Conservation (phyloP, 306 rosid species). For the Oemleria cerasiformis region DNA sequence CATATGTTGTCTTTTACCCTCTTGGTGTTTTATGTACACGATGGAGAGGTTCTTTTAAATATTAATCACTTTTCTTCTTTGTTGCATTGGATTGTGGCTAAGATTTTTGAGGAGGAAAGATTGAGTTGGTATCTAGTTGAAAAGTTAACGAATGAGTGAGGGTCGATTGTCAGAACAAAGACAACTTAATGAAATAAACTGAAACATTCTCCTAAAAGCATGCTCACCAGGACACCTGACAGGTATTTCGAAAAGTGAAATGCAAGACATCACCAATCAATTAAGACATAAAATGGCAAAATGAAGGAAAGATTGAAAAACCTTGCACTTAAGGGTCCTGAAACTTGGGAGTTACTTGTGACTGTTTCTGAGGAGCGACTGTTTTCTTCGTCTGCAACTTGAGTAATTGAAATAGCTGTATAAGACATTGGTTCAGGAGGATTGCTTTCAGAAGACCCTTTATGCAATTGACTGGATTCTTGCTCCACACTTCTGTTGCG, state of each 20-base stretch:
- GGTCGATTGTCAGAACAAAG: neutral
- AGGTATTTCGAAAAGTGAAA: slow-evolving; percentile 6
- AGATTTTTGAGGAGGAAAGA: neutral
- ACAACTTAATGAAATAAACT: neutral
- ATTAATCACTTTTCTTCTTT: neutral
- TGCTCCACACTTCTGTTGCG: slow-evolving; percentile 42
- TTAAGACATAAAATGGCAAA: slow-evolving; percentile 9
- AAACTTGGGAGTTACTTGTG: slow-evolving; percentile 34
- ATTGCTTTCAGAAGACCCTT: slow-evolving; percentile 49
- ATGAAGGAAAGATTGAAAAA: slow-evolving; percentile 7
- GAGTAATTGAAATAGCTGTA: slow-evolving; percentile 51
- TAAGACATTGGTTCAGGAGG: slow-evolving; percentile 48
- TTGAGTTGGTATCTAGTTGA: neutral
- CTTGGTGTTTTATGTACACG: neutral
- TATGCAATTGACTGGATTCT: slow-evolving; percentile 39
- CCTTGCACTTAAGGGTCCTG: slow-evolving; percentile 51
- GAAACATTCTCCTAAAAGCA: neutral
- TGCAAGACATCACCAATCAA: neutral
- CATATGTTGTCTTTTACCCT: neutral
- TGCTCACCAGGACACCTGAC: slow-evolving; percentile 3
- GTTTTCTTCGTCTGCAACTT: slow-evolving; percentile 47
- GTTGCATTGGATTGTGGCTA: neutral
- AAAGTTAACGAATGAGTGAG: neutral
- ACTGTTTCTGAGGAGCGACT: slow-evolving; percentile 36
- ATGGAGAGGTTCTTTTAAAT: neutral